A percentile compares a stretch with the other conserved stretches of the same genome.
phyloP scores from a whole-genome alignment of 2,329 filamentous ascomycete genomes.

The Trichoderma harzianum region DNA sequence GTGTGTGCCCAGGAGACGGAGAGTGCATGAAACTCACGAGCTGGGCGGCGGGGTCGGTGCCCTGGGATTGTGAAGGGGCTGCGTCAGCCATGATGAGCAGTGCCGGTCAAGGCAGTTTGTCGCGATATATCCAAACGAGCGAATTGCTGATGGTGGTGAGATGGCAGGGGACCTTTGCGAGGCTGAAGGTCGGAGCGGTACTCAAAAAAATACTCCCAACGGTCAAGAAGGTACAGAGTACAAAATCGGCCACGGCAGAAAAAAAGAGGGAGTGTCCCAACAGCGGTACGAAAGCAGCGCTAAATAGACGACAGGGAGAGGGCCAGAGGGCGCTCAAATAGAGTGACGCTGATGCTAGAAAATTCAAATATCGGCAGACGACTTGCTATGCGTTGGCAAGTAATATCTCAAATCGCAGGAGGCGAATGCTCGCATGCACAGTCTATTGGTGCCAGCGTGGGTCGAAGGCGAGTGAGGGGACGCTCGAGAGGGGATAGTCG shows the following conservation, averaged over 20 bases:
- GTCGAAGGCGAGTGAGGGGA: conserved; percentile 18
- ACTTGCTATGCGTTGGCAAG: conserved; percentile 10
- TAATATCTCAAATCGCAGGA: neutral
- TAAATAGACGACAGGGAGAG: neutral
- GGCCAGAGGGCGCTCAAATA: neutral
- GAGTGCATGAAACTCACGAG: conserved; percentile 21
- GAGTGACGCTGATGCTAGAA: neutral
- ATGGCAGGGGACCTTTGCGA: neutral
- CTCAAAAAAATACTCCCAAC: neutral
- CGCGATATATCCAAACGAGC: conserved; percentile 6
- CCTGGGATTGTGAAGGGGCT: conserved; percentile 24
- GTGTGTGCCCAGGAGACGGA: neutral
- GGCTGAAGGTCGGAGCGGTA: conserved; percentile 3
- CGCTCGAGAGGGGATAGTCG: conserved; percentile 3
- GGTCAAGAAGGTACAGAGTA: neutral
- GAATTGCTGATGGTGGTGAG: conserved; percentile 11
- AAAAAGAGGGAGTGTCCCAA: neutral
- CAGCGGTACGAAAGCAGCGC: neutral
- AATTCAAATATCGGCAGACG: conserved; percentile 3
- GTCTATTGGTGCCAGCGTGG: conserved; percentile 13
- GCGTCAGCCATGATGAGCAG: conserved; percentile 27
- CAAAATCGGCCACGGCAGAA: neutral
- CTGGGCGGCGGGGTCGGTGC: conserved; percentile 21
- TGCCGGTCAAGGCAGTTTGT: conserved; percentile 20
- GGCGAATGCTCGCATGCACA: conserved; percentile 16